Base-by-base conservation (phyloP, 1,139 yeast species). In the Hansenula sp. region DNA sequence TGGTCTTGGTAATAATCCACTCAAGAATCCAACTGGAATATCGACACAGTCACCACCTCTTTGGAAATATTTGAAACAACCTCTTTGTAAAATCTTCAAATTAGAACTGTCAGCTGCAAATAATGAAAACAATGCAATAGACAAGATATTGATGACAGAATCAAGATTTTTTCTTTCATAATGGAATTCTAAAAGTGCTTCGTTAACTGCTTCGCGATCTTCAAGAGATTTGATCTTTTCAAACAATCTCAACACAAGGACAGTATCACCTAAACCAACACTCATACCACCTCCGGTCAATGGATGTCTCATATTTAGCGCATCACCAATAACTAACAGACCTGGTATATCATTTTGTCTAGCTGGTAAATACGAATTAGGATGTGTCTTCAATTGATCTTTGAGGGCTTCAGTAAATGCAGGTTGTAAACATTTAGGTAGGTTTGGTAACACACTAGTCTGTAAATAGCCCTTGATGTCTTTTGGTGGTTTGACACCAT, bases 251-350 rank as follows among this genome's bases (percentile, higher is more conserved):
- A 85, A 75, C 52, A 85, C 66, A 44, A 84, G 61, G 16, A 73
- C 88, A 6, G 90, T 92, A 60, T 92, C 99, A 58, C 81, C 85
- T 46, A 94, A 70, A 1, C 97, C 97, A 34, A 92, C 98, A 11
- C 97, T 90, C 99, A 92, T 92, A 45, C 99, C 99, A 44, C 98
- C 98, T 35, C 99, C 99, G 1, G 98, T 92, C 48, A 92, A 73
- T 17, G 99, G 99, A 62, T 92, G 99, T 60, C 99, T 77, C 97
- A 92, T 92, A 62, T 92, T 92, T 56, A 90, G 73, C 2, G 98
- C 88, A 60, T 92, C 99, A 32, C 99, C 99, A 36, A 92, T 61
- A 53, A 92, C 73, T 33, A 92, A 70, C 41, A 89, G 67, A n/a
- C 99, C 99, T 14, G 79, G 79, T 36, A 77, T 72, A 17, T 70